These are phyloP conservation scores for Monilinia fructigena DNA, from an alignment of 2,329 filamentous ascomycete species.

Conservation along the genomic window DNA sequence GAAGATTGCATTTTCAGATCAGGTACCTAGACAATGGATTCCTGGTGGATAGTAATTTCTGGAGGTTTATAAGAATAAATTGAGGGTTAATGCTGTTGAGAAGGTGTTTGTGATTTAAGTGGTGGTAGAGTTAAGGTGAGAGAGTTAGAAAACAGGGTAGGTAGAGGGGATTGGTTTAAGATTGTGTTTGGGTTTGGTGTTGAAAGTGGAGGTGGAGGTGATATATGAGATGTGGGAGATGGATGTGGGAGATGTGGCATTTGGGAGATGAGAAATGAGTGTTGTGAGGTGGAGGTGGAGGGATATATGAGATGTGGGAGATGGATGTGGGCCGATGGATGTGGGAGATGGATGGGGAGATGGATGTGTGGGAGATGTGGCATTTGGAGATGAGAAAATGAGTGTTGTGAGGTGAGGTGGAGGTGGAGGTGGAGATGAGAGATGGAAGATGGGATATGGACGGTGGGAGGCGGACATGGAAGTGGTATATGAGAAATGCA, in stretches of 20 bases:
- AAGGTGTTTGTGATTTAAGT: slow-evolving; percentile 34
- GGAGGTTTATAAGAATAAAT: slow-evolving; percentile 37
- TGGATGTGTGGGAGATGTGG: too few relatives aligned
- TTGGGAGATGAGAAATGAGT: too few relatives aligned
- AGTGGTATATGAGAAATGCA: too few relatives aligned
- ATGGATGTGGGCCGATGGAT: not conserved
- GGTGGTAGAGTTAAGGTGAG: not conserved
- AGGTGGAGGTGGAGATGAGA: too few relatives aligned
- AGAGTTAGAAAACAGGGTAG: not conserved
- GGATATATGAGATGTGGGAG: not conserved
- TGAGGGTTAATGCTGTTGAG: slow-evolving; percentile 40
- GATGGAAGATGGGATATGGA: too few relatives aligned
- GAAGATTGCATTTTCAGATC: slow-evolving; percentile 11
- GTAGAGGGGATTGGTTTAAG: not conserved
- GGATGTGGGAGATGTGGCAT: too few relatives aligned
- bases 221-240: too few relatives aligned
- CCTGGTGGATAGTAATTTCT: slow-evolving; percentile 33
- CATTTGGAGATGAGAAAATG: too few relatives aligned
- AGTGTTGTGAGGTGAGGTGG: too few relatives aligned
- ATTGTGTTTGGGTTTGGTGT: not conserved
- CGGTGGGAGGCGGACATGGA: not conserved
- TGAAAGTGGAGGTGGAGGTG: not conserved
- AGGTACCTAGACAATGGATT: slow-evolving; percentile 28
- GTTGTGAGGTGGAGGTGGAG: too few relatives aligned
- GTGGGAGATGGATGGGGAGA: too few relatives aligned